Evolutionary conservation across 2,329 filamentous ascomycete genomes (phyloP), one percentile per base, ranked within the genome.

Genomic region (Phyllosticta ampelicida): DNA sequence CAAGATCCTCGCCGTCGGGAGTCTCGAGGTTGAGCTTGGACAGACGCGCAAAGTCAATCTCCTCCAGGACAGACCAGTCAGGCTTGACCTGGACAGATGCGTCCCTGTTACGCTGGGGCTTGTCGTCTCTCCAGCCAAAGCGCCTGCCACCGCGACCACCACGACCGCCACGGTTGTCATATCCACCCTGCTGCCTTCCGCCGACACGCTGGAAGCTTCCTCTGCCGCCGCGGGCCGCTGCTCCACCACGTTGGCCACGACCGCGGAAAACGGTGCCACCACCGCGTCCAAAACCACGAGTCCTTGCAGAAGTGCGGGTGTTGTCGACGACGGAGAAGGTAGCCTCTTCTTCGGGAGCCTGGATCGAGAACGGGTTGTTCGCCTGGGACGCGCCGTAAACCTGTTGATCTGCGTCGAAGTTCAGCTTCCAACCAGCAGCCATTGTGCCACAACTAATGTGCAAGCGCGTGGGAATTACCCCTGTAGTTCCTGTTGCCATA

Each of bases 111-210:
- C 94, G 87, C 73, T 92, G 84, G 61, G 94, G 94, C 85, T 97
- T 97, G 79, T 99, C 94, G 73, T 99, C 94, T 77, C 94, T 95
- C 92, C 94, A 97, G 71, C 94, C 94, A 69, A 96, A 96, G 66
- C 94, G 85, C 65, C 94, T 86, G 55, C 89, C 88, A 61, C 89
- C 85, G 63, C 87, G 79, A 51, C 85, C 84, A 67, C 86, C 85
- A 57, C 85, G 80, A 56, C 81, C 86, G 61, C 81, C 80, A 62
- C 85, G 80, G 69, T 83, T 83, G 68, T 94, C 87, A 69, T 90
- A 72, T 64, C 82, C 82, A 65, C 83, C 80, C 56, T 84, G 86
- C 68, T 84, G 81, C 63, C 84, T 74, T 55, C 78, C 80, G 62
- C 85, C 84, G 56, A 85, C 83, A 64, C 90, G 85, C 76, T 90